Percentiles rank a stretch among this genome's conserved stretches.
Evolutionary conservation across 2,329 filamentous ascomycete species (phyloP).

Genomic region (Diaporthe ampelina): DNA sequence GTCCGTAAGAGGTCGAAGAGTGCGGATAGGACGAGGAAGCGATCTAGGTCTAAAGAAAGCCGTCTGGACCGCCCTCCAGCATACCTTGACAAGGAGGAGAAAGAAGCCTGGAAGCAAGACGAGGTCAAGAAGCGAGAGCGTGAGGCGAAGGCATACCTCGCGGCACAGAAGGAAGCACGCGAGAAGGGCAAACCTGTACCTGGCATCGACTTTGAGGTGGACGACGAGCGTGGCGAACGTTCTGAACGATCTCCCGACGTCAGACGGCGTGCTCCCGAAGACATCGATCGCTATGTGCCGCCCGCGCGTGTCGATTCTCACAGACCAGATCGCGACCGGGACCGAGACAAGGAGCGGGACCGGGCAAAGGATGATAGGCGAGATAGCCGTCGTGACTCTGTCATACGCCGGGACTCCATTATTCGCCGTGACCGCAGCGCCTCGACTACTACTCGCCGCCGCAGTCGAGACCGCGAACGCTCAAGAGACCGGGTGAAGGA

Average conservation of each 20-base stretch:
- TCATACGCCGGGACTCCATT: constrained; percentile 35
- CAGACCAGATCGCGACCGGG: constrained; percentile 41
- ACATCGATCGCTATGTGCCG: constrained; percentile 64
- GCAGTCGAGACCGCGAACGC: constrained; percentile 41
- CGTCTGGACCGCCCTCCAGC: constrained; percentile 47
- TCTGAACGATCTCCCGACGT: constrained; percentile 55
- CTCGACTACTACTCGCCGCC: constrained; percentile 16
- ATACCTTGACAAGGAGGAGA: constrained; percentile 60
- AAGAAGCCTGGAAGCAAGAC: constrained; percentile 71
- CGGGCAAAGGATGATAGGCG: constrained; percentile 21
- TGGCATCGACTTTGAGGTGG: constrained; percentile 67
- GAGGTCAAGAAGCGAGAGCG: constrained; percentile 74
- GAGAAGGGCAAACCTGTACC: constrained; percentile 71
- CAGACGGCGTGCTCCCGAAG: constrained; percentile 55
- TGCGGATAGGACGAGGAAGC: constrained; percentile 55
- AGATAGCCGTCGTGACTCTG: constrained; percentile 27
- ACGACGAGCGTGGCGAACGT: constrained; percentile 53
- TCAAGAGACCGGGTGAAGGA: constrained; percentile 41
- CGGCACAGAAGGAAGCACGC: constrained; percentile 72
- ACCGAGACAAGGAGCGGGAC: constrained; percentile 46
- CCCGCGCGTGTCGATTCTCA: constrained; percentile 44
- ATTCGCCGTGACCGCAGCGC: constrained; percentile 37
- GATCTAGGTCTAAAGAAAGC: constrained; percentile 56
- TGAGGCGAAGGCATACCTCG: constrained; percentile 75
- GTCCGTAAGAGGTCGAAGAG: constrained; percentile 43